These are phyloP conservation scores for Claviceps citrina DNA, from an alignment of 2,329 filamentous ascomycete genomes.

Conservation along the genomic window DNA sequence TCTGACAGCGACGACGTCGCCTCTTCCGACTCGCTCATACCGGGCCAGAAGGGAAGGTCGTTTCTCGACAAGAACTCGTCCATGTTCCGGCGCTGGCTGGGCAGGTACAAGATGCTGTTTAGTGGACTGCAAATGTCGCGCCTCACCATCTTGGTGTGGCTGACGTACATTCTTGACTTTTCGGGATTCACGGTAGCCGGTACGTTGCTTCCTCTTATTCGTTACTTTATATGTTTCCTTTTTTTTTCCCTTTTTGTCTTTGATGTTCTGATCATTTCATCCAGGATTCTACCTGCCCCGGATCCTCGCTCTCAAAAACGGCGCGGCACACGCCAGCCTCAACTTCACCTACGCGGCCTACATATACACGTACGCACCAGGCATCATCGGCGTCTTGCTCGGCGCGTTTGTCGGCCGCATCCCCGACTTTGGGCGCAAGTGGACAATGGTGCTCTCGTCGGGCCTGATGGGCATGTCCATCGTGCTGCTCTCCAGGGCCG, in stretches of 20 bases:
- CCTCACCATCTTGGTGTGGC: slow-evolving; percentile 20
- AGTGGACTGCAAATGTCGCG: slow-evolving; percentile 18
- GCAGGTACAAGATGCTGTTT: slow-evolving; percentile 20
- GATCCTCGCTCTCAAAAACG: slow-evolving; percentile 37
- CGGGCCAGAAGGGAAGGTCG: neutral
- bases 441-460: slow-evolving; percentile 30
- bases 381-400: slow-evolving; percentile 33
- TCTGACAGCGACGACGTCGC: slow-evolving; percentile 1
- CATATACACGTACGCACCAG: slow-evolving; percentile 38
- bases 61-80: neutral
- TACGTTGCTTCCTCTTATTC: slow-evolving; percentile 3
- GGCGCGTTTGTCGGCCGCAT: slow-evolving; percentile 26
- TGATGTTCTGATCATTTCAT: neutral
- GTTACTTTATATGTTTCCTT: neutral
- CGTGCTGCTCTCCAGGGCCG: slow-evolving; percentile 28
- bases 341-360: slow-evolving; percentile 34
- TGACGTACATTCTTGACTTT: slow-evolving; percentile 25
- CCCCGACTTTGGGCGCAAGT: slow-evolving; percentile 23
- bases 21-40: slow-evolving; percentile 1
- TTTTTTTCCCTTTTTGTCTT: neutral
- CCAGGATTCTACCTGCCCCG: slow-evolving; percentile 29
- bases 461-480: slow-evolving; percentile 30
- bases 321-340: slow-evolving; percentile 26
- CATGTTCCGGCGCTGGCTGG: slow-evolving; percentile 7
- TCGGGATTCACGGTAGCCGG: slow-evolving; percentile 24